Evolutionary conservation across 148 eudicot species (phyloP).

Genomic region (Spergularia marina): DNA sequence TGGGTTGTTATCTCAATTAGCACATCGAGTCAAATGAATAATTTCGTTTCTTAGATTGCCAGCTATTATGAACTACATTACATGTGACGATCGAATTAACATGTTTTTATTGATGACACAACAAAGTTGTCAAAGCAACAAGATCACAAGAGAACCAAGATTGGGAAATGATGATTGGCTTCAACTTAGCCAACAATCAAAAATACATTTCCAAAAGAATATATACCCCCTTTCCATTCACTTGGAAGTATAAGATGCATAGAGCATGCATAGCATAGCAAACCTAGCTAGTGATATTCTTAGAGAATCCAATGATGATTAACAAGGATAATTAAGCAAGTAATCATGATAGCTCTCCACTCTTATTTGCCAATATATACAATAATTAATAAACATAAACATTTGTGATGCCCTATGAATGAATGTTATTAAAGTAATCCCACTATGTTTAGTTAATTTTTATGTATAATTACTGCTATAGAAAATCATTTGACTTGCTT

Average conservation of each 20-base stretch:
- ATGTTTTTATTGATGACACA: too few relatives aligned
- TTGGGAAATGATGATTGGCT: too few relatives aligned
- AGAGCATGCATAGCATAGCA: not conserved
- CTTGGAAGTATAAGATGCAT: not conserved
- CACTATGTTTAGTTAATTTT: not conserved
- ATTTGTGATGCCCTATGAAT: too few relatives aligned
- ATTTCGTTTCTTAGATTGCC: too few relatives aligned
- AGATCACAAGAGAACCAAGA: not conserved
- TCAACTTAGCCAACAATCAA: too few relatives aligned
- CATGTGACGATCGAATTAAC: too few relatives aligned
- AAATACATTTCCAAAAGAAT: not conserved
- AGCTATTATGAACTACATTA: too few relatives aligned
- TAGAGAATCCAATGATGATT: conserved; percentile 23
- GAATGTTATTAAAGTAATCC: too few relatives aligned
- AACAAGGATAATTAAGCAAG: not conserved
- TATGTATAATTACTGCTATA: conserved; percentile 8
- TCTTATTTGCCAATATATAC: not conserved
- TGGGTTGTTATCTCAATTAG: too few relatives aligned
- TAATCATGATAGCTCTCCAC: conserved; percentile 1
- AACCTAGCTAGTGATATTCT: not conserved
- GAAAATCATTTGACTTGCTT: conserved; percentile 11
- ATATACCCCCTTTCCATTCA: not conserved
- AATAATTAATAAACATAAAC: not conserved
- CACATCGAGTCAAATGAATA: too few relatives aligned
- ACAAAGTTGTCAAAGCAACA: too few relatives aligned